phyloP scores from a whole-genome alignment of 2,329 filamentous ascomycete genomes.

The Podosphaera leucotricha region DNA sequence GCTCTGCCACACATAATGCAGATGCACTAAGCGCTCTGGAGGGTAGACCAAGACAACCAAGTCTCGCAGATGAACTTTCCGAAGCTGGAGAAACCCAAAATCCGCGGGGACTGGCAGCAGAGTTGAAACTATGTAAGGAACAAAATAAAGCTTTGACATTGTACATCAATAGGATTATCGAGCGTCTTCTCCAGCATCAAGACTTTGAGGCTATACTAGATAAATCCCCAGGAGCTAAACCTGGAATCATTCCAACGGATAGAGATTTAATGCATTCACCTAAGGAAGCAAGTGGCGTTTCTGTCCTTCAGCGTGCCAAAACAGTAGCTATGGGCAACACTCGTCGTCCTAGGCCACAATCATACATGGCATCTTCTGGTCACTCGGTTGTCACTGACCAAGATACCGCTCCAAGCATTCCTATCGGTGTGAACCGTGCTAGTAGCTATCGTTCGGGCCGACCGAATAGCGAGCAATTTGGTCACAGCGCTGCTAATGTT shows the following conservation, averaged over 20 bases:
- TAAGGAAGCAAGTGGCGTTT: constrained; percentile 21
- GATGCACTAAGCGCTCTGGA: constrained; percentile 41
- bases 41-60: constrained; percentile 30
- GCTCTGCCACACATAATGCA: constrained; percentile 34
- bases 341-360: constrained; percentile 29
- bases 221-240: constrained; percentile 42
- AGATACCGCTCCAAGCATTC: constrained; percentile 52
- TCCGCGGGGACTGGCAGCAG: constrained; percentile 48
- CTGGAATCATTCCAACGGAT: constrained; percentile 22
- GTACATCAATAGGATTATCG: constrained; percentile 99
- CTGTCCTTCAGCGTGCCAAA: constrained; percentile 36
- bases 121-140: constrained; percentile 61
- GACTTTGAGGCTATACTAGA: constrained; percentile 89
- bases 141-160: constrained; percentile 92
- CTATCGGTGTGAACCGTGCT: constrained; percentile 34
- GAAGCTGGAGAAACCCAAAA: constrained; percentile 38
- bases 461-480: constrained; percentile 40
- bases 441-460: constrained; percentile 28
- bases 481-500: constrained; percentile 36
- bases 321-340: constrained; percentile 27
- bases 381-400: constrained; percentile 34
- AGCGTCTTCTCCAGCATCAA: constrained; percentile 76
- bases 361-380: constrained; percentile 23
- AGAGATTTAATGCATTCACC: constrained; percentile 62
- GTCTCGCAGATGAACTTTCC: constrained; percentile 73